Percentiles rank a stretch among this genome's conserved stretches.
Conservation (phyloP, 1,139 yeast genomes). For the Arxiozyma telluris region DNA sequence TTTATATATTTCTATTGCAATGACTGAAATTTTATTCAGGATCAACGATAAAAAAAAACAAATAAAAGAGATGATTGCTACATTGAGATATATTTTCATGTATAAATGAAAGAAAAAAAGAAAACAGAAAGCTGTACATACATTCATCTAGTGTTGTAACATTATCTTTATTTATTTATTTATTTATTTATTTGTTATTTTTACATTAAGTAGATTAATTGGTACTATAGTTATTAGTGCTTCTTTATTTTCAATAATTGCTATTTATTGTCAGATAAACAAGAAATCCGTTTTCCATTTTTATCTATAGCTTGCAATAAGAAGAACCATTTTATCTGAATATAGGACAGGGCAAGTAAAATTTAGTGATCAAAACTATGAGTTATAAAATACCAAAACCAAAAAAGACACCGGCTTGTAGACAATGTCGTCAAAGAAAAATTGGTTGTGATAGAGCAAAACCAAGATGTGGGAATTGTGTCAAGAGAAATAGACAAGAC, state of each 20-base stretch:
- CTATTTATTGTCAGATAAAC: not conserved
- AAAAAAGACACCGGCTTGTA: slow-evolving; percentile 35
- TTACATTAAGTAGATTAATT: not conserved
- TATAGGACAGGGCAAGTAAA: slow-evolving; percentile 6
- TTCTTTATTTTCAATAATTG: not conserved
- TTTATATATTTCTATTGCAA: not conserved
- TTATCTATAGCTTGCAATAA: not conserved
- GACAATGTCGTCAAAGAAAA: slow-evolving; percentile 41
- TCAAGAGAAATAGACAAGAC: slow-evolving; percentile 24
- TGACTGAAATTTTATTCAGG: not conserved
- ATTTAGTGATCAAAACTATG: not conserved
- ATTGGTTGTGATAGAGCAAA: slow-evolving; percentile 52
- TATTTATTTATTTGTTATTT: not conserved
- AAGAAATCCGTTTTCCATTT: too few species aligned
- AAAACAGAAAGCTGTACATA: not conserved
- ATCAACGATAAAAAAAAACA: not conserved
- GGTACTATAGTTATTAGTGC: not conserved
- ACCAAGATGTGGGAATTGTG: slow-evolving; percentile 47
- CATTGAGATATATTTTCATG: too few species aligned
- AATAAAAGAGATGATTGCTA: too few species aligned
- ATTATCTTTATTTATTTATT: too few species aligned
- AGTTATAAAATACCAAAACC: slow-evolving; percentile 1
- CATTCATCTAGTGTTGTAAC: not conserved
- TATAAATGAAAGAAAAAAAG: too few species aligned
- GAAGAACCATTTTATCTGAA: too few species aligned